Percentiles rank a stretch among this genome's conserved stretches.
Conservation (phyloP, 129 eudicot species). For the Ambrosia trifida region DNA sequence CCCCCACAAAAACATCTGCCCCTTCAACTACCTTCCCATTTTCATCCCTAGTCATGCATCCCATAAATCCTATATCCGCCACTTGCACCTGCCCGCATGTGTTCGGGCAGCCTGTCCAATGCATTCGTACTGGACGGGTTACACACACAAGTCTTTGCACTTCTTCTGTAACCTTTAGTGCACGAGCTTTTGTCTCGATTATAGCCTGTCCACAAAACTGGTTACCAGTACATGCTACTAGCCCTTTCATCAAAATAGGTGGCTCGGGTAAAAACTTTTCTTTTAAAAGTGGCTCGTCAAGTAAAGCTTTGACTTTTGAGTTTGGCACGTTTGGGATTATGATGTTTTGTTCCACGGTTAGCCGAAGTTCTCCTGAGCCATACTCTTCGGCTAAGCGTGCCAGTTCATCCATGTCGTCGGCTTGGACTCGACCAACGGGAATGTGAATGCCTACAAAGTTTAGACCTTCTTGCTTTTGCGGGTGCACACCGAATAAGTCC, state of each 20-base stretch:
- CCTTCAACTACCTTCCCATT: constrained; percentile 83
- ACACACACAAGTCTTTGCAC: constrained; percentile 67
- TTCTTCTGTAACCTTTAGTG: constrained; percentile 80
- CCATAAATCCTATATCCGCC: constrained; percentile 98
- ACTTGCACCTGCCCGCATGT: constrained; percentile 97
- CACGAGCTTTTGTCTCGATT: constrained; percentile 89
- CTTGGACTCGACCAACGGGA: constrained; percentile 93
- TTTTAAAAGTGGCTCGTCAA: constrained; percentile 73
- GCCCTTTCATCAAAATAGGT: constrained; percentile 73
- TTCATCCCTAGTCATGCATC: constrained; percentile 85
- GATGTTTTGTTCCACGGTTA: constrained; percentile 93
- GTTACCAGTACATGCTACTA: constrained; percentile 96
- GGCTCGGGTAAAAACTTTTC: constrained; percentile 75
- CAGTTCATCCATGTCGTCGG: constrained; percentile 89
- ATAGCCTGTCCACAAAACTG: constrained; percentile 98
- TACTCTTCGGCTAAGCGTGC: constrained; percentile 85
- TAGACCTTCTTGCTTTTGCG: constrained; percentile 85
- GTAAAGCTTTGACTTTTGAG: constrained; percentile 64
- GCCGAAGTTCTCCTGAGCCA: constrained; percentile 92
- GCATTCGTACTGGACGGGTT: constrained; percentile 77
- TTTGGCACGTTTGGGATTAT: constrained; percentile 76
- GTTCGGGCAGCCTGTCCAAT: constrained; percentile 99
- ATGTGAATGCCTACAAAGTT: constrained; percentile 89
- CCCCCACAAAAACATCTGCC: constrained; percentile 84
- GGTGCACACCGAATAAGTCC: constrained; percentile 79